Evolutionary conservation across 495 filamentous ascomycete species (phyloP).

Genomic region (Penicillium subrubescens): DNA sequence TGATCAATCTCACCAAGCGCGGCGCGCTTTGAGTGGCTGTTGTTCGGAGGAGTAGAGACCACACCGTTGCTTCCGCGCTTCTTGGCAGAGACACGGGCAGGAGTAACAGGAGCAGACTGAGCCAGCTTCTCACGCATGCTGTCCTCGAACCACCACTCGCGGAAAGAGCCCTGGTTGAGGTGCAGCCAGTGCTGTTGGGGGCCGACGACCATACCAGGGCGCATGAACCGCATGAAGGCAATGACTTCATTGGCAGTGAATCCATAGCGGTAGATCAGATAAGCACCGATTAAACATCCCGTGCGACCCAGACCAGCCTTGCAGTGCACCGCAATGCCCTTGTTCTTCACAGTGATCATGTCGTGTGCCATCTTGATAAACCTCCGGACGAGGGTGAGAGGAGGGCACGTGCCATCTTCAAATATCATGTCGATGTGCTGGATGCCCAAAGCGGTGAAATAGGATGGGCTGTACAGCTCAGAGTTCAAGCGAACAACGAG

Average conservation of each 20-base stretch:
- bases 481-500: slow-evolving; percentile 95
- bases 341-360: slow-evolving; percentile 83
- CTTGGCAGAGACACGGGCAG: slow-evolving; percentile 63
- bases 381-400: slow-evolving; percentile 78
- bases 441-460: slow-evolving; percentile 93
- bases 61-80: slow-evolving; percentile 59
- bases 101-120: slow-evolving; percentile 71
- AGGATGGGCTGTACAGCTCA: slow-evolving; percentile 90
- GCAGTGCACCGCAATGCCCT: slow-evolving; percentile 95
- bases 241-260: slow-evolving; percentile 99
- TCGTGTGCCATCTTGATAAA: slow-evolving; percentile 96
- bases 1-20: slow-evolving; percentile 88
- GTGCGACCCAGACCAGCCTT: slow-evolving; percentile 97
- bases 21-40: slow-evolving; percentile 69
- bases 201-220: slow-evolving; percentile 97
- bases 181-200: slow-evolving; percentile 99
- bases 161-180: slow-evolving; percentile 93
- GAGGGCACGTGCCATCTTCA: slow-evolving; percentile 95
- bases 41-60: slow-evolving; percentile 81
- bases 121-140: slow-evolving; percentile 68
- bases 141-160: slow-evolving; percentile 98
- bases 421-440: slow-evolving; percentile 99
- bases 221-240: slow-evolving; percentile 99
- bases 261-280: slow-evolving; percentile 96
- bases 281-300: slow-evolving; percentile 93